These are phyloP conservation scores for Geranium incanum DNA, from an alignment of 441 rosid species.

Conservation along the genomic window DNA sequence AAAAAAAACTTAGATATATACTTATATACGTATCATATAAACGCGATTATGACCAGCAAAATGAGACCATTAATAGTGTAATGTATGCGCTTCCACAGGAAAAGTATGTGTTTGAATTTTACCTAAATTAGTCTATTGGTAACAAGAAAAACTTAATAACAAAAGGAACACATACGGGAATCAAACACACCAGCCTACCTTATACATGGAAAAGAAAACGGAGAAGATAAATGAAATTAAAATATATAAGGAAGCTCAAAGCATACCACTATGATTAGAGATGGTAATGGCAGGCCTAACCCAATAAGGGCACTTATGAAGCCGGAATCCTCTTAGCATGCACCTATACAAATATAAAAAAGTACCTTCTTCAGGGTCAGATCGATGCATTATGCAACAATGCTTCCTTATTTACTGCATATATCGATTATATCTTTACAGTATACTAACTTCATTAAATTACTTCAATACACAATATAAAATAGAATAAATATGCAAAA, in stretches of 20 bases:
- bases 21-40: neutral
- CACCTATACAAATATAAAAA: slow-evolving; percentile 44
- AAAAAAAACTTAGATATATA: slow-evolving; percentile 14
- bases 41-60: neutral
- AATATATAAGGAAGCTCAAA: slow-evolving; percentile 9
- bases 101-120: neutral
- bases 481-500: neutral
- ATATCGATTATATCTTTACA: neutral
- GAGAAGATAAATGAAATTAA: neutral
- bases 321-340: slow-evolving; percentile 78
- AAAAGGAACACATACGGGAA: neutral
- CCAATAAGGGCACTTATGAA: slow-evolving; percentile 81
- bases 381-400: slow-evolving; percentile 7
- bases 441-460: neutral
- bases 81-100: neutral
- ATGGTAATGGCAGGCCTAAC: slow-evolving; percentile 68
- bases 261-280: slow-evolving; percentile 62
- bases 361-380: slow-evolving; percentile 17
- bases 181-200: neutral
- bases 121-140: neutral
- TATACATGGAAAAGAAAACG: neutral
- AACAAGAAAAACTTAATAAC: neutral
- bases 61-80: neutral
- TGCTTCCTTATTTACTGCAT: neutral
- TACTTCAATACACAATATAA: neutral